Conservation (phyloP, 352 stramenopile genomes). For the Pythium scleroteichum region DNA sequence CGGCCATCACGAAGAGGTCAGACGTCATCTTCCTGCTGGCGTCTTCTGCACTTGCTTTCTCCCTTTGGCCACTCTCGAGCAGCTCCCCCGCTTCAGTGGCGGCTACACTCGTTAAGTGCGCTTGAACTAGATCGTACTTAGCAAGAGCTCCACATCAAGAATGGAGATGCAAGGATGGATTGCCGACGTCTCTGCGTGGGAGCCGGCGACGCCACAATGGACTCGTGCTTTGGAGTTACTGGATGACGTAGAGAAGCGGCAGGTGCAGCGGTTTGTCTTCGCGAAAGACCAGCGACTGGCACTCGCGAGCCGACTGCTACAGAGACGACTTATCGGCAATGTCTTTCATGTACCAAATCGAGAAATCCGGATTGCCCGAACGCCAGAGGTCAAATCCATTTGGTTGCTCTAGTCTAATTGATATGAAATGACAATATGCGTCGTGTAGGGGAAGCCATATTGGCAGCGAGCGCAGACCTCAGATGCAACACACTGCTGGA, state of each 20-base stretch:
- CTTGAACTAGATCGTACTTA: not conserved
- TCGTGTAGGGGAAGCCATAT: constrained; percentile 61
- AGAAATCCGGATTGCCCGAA: constrained; percentile 54
- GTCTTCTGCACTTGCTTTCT: not conserved
- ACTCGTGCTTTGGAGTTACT: constrained; percentile 35
- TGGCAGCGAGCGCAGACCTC: constrained; percentile 31
- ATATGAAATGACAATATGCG: not conserved
- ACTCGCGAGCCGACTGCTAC: constrained; percentile 63
- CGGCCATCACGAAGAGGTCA: constrained; percentile 58
- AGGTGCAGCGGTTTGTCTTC: constrained; percentile 65
- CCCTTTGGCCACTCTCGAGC: not conserved
- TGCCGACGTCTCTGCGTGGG: constrained; percentile 48
- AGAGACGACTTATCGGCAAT: constrained; percentile 47
- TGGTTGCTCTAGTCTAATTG: not conserved
- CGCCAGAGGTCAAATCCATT: constrained; percentile 39
- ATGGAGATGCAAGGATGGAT: constrained; percentile 25
- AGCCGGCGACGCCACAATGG: constrained; percentile 38
- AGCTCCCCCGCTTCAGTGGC: constrained; percentile 3
- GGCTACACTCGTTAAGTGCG: not conserved
- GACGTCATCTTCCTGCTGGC: constrained; percentile 26
- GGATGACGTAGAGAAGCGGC: constrained; percentile 39
- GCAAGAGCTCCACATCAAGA: no score
- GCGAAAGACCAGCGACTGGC: constrained; percentile 67
- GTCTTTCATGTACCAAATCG: constrained; percentile 36
- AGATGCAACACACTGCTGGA: constrained; percentile 34